Evolutionary conservation across 768 basidiomycete species (phyloP), one percentile per base, ranked within the genome.

Genomic region (Panaeolus cyanescens): DNA sequence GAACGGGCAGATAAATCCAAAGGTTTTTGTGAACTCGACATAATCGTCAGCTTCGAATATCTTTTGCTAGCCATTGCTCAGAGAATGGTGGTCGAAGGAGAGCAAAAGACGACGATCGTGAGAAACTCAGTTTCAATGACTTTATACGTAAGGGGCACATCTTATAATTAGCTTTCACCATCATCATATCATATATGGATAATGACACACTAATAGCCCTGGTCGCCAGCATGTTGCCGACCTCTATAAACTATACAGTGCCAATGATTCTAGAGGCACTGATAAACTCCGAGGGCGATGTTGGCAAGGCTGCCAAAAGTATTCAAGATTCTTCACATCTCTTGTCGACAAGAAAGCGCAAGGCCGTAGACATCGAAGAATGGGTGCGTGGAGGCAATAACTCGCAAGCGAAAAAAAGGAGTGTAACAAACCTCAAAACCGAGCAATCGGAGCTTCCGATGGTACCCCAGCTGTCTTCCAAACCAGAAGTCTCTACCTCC

Each of bases 191-290:
- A n/a, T n/a, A n/a, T n/a, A 50, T 55, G 42, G 69, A 71, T 72
- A 93, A 89, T 0, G 91, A 93, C 31, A 84, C 78, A 6, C 78
- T 92, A 32, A 76, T 93, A 40, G 89, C 85, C 9, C 75, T 91
- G 59, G 83, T 91, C n/a, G 74, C 78, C 15, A 91, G 89, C 68
- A 74, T 90, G 13, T 71, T 91, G 15, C 72, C 61, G 53, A 63
- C 37, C 59, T 67, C 54, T 58, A 58, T 70, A 40, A 56, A 57
- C 72, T 77, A 32, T 30, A 71, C 76, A 32, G 77, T 80, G 40
- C 72, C 74, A 20, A 65, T 70, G 6, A 79, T 92, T 0, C 75
- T 93, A 4, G 83, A 91, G 42, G 80, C 87, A 1, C 79, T 93
- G 8, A 75, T 87, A 13, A 70, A 79, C 56, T 79, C 74, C 50